Evolutionary conservation across 2,329 filamentous ascomycete species (phyloP), one percentile per base, ranked within the genome.

Genomic region (Aspergillus calidoustus): DNA sequence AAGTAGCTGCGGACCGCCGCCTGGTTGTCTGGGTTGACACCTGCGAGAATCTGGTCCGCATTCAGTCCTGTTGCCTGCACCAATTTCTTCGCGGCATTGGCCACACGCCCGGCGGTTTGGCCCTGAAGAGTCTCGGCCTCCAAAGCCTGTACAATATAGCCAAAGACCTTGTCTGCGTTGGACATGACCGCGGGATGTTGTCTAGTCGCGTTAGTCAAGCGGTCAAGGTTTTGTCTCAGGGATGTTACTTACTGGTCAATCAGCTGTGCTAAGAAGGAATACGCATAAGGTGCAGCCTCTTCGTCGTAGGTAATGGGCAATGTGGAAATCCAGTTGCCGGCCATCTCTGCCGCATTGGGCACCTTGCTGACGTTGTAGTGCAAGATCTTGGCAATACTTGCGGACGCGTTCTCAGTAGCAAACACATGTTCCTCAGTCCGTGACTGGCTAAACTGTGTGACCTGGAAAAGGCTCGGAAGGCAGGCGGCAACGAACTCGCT

Each of bases 321-420:
- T 0, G 94, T 97, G 67, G 92, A 89, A 53, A 99, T 81, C 95
- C 95, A 99, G 74, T 91, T 89, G n/a, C 83, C 81, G 47, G 92
- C 88, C 28, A 97, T 84, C 43, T 90, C 86, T 72, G 95, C 89
- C 54, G 87, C 83, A 71, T 96, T 92, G 57, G 83, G 83, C 19
- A 99, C 89, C 74, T 91, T 91, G 68, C 83, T 83, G 25, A 88
- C 82, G 78, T 96, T 97, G 81, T 89, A 97, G 75, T 97, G 93
- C 66, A 99, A 83, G 57, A 99, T 94, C 84, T 99, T 99, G 41
- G 95, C 95, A 72, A 99, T 95, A 68, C 92, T 93, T 47, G 95
- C 94, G 69, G 92, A 97, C 7, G 94, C 94, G 74, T 99, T 99
- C 80, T 99, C 95, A 1, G 95, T 98, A 2, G 95, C 95, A 74